Conservation (phyloP, 2,329 filamentous ascomycete species). For the Aspergillus neotritici region DNA sequence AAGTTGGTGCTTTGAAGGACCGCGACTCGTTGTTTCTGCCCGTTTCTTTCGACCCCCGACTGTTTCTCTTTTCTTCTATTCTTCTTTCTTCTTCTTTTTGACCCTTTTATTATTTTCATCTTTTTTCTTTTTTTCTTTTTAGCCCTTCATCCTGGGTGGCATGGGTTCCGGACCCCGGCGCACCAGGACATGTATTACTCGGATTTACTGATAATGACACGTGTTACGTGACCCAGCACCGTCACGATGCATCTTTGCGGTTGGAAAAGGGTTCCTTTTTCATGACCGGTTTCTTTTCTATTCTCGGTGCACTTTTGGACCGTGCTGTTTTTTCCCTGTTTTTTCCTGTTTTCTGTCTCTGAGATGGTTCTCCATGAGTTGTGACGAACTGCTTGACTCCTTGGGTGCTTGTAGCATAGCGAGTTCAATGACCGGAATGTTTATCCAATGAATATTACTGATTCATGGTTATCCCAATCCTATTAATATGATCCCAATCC, state of each 20-base stretch:
- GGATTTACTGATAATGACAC: constrained; percentile 35
- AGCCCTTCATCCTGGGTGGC: constrained; percentile 18
- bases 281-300: constrained; percentile 21
- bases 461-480: constrained; percentile 12
- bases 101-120: constrained; percentile 5
- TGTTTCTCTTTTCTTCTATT: too few species aligned
- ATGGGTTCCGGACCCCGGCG: constrained; percentile 14
- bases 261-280: constrained; percentile 37
- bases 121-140: constrained; percentile 13
- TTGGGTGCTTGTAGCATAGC: constrained; percentile 28
- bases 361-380: constrained; percentile 3
- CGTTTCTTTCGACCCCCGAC: too few species aligned
- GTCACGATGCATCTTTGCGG: constrained; percentile 40
- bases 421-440: constrained; percentile 24
- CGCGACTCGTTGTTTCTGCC: too few species aligned
- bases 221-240: constrained; percentile 34
- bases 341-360: constrained; percentile 8
- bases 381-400: constrained; percentile 5
- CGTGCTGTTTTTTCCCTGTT: constrained; percentile 19
- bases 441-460: constrained; percentile 11
- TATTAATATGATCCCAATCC: constrained; percentile 20
- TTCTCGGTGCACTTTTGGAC: constrained; percentile 17
- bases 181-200: constrained; percentile 36
- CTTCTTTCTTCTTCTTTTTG: constrained; percentile 1
- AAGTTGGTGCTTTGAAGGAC: too few species aligned